Percentiles rank a stretch among this genome's conserved stretches.
Conservation (phyloP, 164 flowering plant species). For the Echeveria elegans region DNA sequence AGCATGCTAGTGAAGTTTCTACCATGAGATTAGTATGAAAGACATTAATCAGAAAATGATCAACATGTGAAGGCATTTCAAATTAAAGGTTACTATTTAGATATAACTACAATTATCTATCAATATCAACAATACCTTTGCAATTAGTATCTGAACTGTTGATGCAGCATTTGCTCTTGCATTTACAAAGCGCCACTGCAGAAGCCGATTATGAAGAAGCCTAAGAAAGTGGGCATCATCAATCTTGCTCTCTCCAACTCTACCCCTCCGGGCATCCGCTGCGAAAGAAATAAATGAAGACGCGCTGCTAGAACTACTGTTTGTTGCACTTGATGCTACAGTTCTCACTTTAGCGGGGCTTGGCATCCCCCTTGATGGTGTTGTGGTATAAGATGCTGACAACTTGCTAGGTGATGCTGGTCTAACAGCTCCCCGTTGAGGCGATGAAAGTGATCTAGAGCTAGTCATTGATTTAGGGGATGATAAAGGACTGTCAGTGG, state of each 20-base stretch:
- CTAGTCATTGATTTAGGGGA: constrained; percentile 15
- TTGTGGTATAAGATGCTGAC: constrained; percentile 16
- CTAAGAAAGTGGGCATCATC: constrained; percentile 64
- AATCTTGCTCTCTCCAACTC: constrained; percentile 51
- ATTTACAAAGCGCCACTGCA: constrained; percentile 86
- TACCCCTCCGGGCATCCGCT: constrained; percentile 54
- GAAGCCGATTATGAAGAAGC: constrained; percentile 51
- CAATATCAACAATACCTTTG: constrained; percentile 70
- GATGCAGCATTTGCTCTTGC: constrained; percentile 61
- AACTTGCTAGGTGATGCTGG: constrained; percentile 65
- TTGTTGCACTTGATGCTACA: constrained; percentile 15
- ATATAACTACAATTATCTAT: not conserved
- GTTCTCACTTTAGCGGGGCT: constrained; percentile 58
- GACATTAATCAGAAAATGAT: no score
- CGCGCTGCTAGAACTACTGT: constrained; percentile 21
- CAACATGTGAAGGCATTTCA: no score
- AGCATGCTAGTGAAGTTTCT: not conserved
- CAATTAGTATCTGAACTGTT: constrained; percentile 37
- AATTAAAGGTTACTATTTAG: no score
- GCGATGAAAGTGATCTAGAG: constrained; percentile 42
- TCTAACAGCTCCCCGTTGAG: constrained; percentile 39
- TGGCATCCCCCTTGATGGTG: constrained; percentile 43
- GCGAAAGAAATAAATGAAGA: constrained; percentile 55
- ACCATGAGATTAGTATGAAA: not conserved
- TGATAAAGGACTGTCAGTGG: constrained; percentile 25